phyloP scores from a whole-genome alignment of 2,329 filamentous ascomycete genomes.

The Fusarium sp. region DNA sequence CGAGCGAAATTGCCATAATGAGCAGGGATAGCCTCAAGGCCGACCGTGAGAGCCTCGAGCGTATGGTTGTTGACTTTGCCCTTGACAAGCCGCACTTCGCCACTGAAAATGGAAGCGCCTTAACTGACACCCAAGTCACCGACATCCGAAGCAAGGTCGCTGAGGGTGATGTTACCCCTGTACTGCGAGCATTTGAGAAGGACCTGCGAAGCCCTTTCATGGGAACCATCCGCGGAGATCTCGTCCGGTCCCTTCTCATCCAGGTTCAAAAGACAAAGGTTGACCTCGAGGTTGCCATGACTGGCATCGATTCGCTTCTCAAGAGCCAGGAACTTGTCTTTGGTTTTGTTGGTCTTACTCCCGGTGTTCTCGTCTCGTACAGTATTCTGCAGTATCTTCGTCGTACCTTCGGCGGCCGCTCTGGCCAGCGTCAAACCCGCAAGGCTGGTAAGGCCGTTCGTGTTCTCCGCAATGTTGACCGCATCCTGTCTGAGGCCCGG shows the following conservation, averaged over 20 bases:
- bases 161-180: conserved; percentile 93
- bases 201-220: conserved; percentile 86
- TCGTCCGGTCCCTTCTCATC: conserved; percentile 91
- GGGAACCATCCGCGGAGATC: conserved; percentile 86
- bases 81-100: conserved; percentile 80
- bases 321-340: conserved; percentile 98
- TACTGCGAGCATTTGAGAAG: conserved; percentile 91
- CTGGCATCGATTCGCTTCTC: conserved; percentile 92
- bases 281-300: conserved; percentile 95
- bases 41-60: conserved; percentile 91
- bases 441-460: conserved; percentile 80
- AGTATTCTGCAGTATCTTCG: conserved; percentile 80
- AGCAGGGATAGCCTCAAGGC: conserved; percentile 92
- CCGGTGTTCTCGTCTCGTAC: conserved; percentile 89
- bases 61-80: conserved; percentile 98
- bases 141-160: conserved; percentile 84
- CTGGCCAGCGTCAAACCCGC: conserved; percentile 74
- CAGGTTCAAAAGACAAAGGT: conserved; percentile 99
- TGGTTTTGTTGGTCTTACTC: conserved; percentile 95
- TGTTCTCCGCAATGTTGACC: conserved; percentile 89
- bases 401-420: conserved; percentile 77
- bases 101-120: conserved; percentile 60
- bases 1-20: conserved; percentile 96
- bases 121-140: conserved; percentile 79
- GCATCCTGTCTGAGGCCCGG: conserved; percentile 78